Evolutionary conservation across 257 asterid species (phyloP), one percentile per base, ranked within the genome.

Genomic region (Nicotiana benthamiana): DNA sequence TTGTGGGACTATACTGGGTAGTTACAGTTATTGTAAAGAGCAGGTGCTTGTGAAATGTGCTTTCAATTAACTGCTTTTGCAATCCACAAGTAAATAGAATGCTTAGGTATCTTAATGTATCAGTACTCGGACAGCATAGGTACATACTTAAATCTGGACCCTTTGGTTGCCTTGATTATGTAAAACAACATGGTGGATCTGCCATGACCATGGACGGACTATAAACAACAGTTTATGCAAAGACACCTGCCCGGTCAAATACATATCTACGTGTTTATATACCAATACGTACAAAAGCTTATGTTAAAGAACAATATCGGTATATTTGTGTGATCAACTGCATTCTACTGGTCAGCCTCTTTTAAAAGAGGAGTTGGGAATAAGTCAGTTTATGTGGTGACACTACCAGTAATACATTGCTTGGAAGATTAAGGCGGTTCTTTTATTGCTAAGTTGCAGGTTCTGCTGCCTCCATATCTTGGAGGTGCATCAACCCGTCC

Each of bases 391-490:
- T 56, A 56, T 56, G 57, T 22, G 57, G 59, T 22, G 57, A 48
- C 20, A 43, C 77, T 57, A 18, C 68, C 63, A 20, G n/a, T 54
- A 3, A 34, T 56, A 56, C 48, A 4, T 13, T 7, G 16, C 40
- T 24, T 52, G 22, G 46, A 64, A 15, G 67, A 5, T 79, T 57
- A 27, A 59, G 26, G 24, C 17, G 27, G 74, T 72, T 46, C 70
- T 77, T 70, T 26, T 83, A 51, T 82, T 34, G 61, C 57, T 68
- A 46, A 0, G 65, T 68, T 75, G 22, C 89, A 90, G 93, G 87
- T 86, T 77, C 93, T 83, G 75, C 79, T 87, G 68, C 86, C 89
- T 75, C 90, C 86, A 67, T 83, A 84, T 84, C 84, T 81, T 62
- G 83, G 87, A 79, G 75, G 84, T 83, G 78, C 82, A 46, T 24